Evolutionary conservation across 495 filamentous ascomycete genomes (phyloP).

Genomic region (Cudoniella acicularis): DNA sequence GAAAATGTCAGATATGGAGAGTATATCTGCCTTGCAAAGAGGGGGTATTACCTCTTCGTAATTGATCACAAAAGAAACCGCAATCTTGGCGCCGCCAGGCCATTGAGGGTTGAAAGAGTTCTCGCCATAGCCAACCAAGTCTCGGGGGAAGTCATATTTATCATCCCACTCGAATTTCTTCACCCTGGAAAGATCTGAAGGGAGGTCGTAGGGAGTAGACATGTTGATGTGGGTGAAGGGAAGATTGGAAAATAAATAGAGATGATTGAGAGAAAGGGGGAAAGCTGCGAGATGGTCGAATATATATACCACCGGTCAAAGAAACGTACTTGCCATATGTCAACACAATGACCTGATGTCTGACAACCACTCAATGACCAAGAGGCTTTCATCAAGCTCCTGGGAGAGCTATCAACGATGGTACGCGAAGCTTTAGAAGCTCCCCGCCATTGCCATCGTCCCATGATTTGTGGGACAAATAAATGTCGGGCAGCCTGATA

Average conservation of each 20-base stretch:
- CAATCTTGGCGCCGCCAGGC: slow-evolving; percentile 37
- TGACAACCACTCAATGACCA: no score
- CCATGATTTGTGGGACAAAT: not conserved
- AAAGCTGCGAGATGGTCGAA: not conserved
- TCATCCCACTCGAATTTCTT: slow-evolving; percentile 23
- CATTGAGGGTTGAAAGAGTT: slow-evolving; percentile 34
- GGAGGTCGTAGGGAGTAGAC: slow-evolving; percentile 22
- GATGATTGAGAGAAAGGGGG: not conserved
- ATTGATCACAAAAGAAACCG: slow-evolving; percentile 41
- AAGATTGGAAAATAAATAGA: not conserved
- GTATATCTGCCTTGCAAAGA: not conserved
- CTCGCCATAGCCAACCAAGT: slow-evolving; percentile 33
- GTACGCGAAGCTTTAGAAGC: not conserved
- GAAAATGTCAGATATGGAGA: not conserved
- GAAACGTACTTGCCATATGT: not conserved
- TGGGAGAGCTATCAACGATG: not conserved
- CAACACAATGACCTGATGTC: not conserved
- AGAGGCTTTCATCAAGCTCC: not conserved
- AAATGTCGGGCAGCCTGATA: not conserved
- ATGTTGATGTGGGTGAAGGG: slow-evolving; percentile 4
- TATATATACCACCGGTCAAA: not conserved
- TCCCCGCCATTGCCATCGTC: not conserved
- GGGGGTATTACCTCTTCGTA: slow-evolving; percentile 31
- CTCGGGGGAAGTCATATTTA: slow-evolving; percentile 23
- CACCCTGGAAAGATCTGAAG: slow-evolving; percentile 12